Base-by-base conservation (phyloP, 106 monocot species). In the Apostasia ramifera region DNA sequence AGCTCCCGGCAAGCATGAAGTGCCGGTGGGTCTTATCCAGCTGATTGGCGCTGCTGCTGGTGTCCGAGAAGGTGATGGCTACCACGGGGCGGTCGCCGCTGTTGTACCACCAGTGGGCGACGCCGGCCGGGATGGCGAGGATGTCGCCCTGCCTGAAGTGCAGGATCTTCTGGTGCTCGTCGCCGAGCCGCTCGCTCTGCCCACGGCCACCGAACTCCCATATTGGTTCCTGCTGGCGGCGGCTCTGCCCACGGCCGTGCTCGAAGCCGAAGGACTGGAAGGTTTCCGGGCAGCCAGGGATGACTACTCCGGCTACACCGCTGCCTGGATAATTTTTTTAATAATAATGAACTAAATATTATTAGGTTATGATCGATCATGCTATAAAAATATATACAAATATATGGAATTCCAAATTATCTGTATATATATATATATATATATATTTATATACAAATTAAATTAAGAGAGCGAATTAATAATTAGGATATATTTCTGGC, bases 71-170 rank as follows among this genome's bases (percentile, higher is more conserved):
- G 55, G 53, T 49, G 47, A 91, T 56, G 59, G 75, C 57, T 5
- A 84, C 71, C 0, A 91, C 12, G 1, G 78, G 74, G 2, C 47
- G 55, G 44, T 91, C 82, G 13, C 87, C 91, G 8, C 78, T 74
- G 59, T 91, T 91, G 75, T 91, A 82, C 57, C 53, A 70, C 87
- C 91, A 91, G 43, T 75, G 77, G 3, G 74, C 66, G 26, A 84
- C 80, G 3, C 91, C 84, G 7, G 84, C 81, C 0, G 87, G 84
- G 37, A 91, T 2, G 4, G 82, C 87, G 1, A 91, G 69, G 57
- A 85, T 41, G 45, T 91, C 87, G 2, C 91, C 87, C 66, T 82
- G 47, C 1, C 74, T 70, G 70, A 91, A 74, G 47, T 66, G 45
- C 41, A 65, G 78, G 72, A 91, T 59, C 52, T 66, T 76, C 74